Evolutionary conservation across 352 stramenopile species (phyloP), one percentile per base, ranked within the genome.

Genomic region (Phytophthora cactorum): DNA sequence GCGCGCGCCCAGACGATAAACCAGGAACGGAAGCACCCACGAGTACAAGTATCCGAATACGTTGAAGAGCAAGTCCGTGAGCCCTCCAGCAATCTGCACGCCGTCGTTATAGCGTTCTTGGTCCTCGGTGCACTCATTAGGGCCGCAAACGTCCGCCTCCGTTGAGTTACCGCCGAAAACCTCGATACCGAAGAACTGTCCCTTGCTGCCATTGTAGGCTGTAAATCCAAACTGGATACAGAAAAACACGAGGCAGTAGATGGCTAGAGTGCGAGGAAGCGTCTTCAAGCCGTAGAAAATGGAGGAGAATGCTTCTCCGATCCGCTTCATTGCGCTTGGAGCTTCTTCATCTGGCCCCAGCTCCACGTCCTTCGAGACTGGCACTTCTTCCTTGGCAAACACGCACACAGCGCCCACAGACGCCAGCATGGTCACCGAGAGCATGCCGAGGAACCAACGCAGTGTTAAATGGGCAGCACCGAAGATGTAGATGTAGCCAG

Each of bases 401-500:
- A 75, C 22, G 39, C 84, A 94, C 11, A 92, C 80, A 22, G 61
- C 56, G 9, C 78, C 68, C 1, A 89, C 79, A 1, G 76, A 90
- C 52, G 68, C 61, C 12, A 90, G 25, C 79, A 95, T 91, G 4
- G 83, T 82, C 14, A 79, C 59, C 4, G 79, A 91, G 17, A 95
- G 74, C 81, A 93, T 91, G 11, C 72, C 75, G 14, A 93, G 75
- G 60, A 93, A 92, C 68, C 75, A 89, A 29, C 68, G 78, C 28
- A 93, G 64, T 36, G 81, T 89, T 12, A 90, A 39, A 56, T 93
- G 81, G 0, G 84, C 84, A 10, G 84, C 78, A 34, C 86, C 84
- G 34, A 92, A 92, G 36, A 79, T 56, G 57, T 88, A 79, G 47
- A 93, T 95, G 72, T 92, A 95, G 2, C 63, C 79, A 15, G 86